Evolutionary conservation across 164 flowering plant species (phyloP).

Genomic region (Tetracentron sinense): DNA sequence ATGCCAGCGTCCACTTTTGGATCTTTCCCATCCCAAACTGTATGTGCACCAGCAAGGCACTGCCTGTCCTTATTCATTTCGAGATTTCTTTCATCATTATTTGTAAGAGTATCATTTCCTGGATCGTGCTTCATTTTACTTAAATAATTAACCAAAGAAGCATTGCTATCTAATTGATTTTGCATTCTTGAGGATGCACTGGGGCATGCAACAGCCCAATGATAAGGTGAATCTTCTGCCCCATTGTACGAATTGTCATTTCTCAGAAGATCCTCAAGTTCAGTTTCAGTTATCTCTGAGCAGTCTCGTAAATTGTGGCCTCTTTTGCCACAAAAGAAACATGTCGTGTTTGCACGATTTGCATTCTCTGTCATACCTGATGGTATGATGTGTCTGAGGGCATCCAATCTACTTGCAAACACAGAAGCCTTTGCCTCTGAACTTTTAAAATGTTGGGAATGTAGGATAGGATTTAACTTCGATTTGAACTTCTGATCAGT

Average conservation of each 20-base stretch:
- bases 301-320: conserved; percentile 61
- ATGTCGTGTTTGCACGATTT: conserved; percentile 17
- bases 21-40: conserved; percentile 12
- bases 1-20: conserved; percentile 4
- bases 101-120: conserved; percentile 3
- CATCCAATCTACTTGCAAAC: conserved; percentile 72
- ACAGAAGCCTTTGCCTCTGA: conserved; percentile 64
- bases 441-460: conserved; percentile 31
- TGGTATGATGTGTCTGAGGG: conserved; percentile 52
- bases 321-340: conserved; percentile 68
- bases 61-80: conserved; percentile 8
- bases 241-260: conserved; percentile 27
- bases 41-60: conserved; percentile 6
- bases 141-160: conserved; percentile 16
- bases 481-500: conserved; percentile 22
- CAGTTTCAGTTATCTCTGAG: conserved; percentile 42
- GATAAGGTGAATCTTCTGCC: conserved; percentile 38
- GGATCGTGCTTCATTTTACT: conserved; percentile 11
- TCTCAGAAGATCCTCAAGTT: conserved; percentile 48
- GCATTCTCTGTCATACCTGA: conserved; percentile 20
- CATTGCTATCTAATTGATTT: conserved; percentile 9
- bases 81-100: conserved; percentile 7
- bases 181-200: conserved; percentile 21
- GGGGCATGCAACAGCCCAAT: conserved; percentile 78
- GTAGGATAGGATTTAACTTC: conserved; percentile 25